Evolutionary conservation across 352 stramenopile species (phyloP).

Genomic region (Phytophthora pluvialis): DNA sequence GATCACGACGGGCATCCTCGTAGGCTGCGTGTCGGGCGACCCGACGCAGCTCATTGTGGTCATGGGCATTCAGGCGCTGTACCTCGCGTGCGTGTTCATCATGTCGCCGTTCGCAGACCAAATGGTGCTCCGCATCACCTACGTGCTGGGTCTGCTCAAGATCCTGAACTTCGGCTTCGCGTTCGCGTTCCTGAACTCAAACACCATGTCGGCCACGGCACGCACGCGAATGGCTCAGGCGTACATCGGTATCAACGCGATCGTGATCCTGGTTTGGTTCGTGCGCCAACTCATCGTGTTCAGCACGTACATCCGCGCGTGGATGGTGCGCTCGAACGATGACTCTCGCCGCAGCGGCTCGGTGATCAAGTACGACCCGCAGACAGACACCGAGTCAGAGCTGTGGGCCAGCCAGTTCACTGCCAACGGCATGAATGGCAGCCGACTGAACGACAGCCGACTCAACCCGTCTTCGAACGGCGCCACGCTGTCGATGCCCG

Average conservation of each 20-base stretch:
- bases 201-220: slow-evolving; percentile 45
- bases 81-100: slow-evolving; percentile 53
- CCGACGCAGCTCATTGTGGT: slow-evolving; percentile 62
- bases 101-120: slow-evolving; percentile 49
- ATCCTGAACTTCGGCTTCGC: slow-evolving; percentile 65
- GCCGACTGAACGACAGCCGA: slow-evolving; percentile 1
- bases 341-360: slow-evolving; percentile 24
- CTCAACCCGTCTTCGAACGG: slow-evolving; percentile 24
- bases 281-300: slow-evolving; percentile 67
- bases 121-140: slow-evolving; percentile 54
- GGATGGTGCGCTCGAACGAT: slow-evolving; percentile 56
- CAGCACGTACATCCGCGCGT: slow-evolving; percentile 55
- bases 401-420: slow-evolving; percentile 50
- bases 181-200: slow-evolving; percentile 64
- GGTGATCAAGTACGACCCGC: slow-evolving; percentile 41
- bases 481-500: slow-evolving; percentile 12
- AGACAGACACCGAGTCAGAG: slow-evolving; percentile 48
- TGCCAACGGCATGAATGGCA: slow-evolving; percentile 11
- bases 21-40: slow-evolving; percentile 63
- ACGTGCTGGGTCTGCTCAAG: slow-evolving; percentile 56
- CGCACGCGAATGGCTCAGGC: slow-evolving; percentile 50
- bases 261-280: slow-evolving; percentile 66
- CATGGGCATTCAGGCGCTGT: slow-evolving; percentile 60
- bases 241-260: slow-evolving; percentile 72
- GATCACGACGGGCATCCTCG: slow-evolving; percentile 57